Conservation (phyloP, 2,329 filamentous ascomycete species). For the Cordyceps farinosa region DNA sequence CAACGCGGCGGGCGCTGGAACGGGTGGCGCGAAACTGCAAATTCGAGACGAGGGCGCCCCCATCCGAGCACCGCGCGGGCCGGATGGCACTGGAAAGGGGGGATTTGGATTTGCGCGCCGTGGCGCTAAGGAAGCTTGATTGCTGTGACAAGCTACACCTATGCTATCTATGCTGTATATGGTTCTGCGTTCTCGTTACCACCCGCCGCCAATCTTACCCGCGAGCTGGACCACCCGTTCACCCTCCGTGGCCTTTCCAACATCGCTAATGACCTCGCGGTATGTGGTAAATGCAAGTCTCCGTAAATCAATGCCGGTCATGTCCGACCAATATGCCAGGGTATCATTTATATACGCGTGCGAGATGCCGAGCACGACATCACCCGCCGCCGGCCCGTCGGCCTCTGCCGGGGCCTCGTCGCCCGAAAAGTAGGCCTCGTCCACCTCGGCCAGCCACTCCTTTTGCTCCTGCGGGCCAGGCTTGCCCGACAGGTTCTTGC, state of each 20-base stretch:
- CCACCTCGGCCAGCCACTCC: conserved; percentile 75
- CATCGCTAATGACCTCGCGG: conserved; percentile 89
- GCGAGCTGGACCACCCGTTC: conserved; percentile 85
- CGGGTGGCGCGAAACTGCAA: conserved; percentile 44
- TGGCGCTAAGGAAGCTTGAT: conserved; percentile 52
- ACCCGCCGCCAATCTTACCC: conserved; percentile 87
- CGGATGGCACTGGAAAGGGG: conserved; percentile 70
- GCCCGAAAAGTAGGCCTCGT: conserved; percentile 85
- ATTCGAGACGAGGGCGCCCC: conserved; percentile 64
- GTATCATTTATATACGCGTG: conserved; percentile 62
- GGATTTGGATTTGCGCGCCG: conserved; percentile 73
- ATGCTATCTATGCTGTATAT: conserved; percentile 26
- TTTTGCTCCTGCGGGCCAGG: conserved; percentile 77
- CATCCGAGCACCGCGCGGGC: conserved; percentile 71
- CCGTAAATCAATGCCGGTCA: conserved; percentile 67
- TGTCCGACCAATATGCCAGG: conserved; percentile 70
- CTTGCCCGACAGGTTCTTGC: conserved; percentile 48
- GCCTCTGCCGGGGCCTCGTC: conserved; percentile 48
- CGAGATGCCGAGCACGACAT: conserved; percentile 62
- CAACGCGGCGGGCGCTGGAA: conserved; percentile 27
- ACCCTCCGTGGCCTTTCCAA: conserved; percentile 75
- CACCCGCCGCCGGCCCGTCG: conserved; percentile 28
- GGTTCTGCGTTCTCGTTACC: conserved; percentile 50
- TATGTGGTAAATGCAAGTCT: conserved; percentile 82
- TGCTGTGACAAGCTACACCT: conserved; percentile 15